Evolutionary conservation across 179 eudicot species (phyloP).

Genomic region (Patellifolia procumbens): DNA sequence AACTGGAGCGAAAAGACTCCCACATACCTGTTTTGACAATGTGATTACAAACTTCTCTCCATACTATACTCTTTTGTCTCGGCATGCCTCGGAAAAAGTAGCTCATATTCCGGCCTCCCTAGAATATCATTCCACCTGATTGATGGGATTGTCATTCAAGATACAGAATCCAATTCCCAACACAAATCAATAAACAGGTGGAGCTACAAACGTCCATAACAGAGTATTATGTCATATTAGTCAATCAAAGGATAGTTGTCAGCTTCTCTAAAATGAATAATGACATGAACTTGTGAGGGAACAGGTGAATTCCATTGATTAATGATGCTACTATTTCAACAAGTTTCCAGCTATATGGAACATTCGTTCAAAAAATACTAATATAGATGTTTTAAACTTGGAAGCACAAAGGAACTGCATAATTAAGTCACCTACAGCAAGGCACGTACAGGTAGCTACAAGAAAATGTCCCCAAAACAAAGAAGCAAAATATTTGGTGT

Average conservation of each 20-base stretch:
- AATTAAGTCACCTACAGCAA: conserved; percentile 12
- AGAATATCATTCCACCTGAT: not conserved
- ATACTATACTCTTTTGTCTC: not conserved
- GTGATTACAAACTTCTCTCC: not conserved
- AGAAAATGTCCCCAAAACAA: conserved; percentile 2
- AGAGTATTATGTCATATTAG: not conserved
- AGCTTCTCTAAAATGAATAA: not conserved
- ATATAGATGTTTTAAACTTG: conserved; percentile 4
- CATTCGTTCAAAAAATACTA: not conserved
- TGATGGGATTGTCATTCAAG: not conserved
- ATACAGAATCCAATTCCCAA: not conserved
- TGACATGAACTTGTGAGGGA: not conserved
- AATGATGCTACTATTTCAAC: not conserved
- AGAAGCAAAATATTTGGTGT: not conserved
- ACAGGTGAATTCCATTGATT: not conserved
- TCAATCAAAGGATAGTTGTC: not conserved
- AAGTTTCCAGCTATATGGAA: conserved; percentile 1
- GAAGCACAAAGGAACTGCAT: conserved; percentile 13
- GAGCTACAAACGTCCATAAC: conserved; percentile 9
- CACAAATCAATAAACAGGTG: not conserved
- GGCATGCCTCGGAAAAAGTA: not conserved
- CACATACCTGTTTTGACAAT: not conserved
- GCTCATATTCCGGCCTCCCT: not conserved
- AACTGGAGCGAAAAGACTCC: not conserved
- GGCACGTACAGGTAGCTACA: not conserved